A percentile compares a stretch with the other conserved stretches of the same genome.
These are phyloP conservation scores for Orobanche coerulescens DNA, from an alignment of 257 asterid genomes.

Conservation along the genomic window DNA sequence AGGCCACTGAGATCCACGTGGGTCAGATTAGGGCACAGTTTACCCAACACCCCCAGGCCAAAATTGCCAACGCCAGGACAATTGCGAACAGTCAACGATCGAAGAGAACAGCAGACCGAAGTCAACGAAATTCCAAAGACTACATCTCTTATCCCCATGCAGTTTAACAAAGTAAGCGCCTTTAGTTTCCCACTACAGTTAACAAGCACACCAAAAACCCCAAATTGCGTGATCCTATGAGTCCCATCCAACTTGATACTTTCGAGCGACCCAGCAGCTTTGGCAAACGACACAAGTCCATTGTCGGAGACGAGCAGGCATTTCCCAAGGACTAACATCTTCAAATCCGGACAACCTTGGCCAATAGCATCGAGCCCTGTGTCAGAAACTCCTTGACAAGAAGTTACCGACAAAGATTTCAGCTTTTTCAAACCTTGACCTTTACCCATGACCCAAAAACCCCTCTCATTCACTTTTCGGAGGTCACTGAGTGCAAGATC, in stretches of 20 bases:
- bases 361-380: slow-evolving; percentile 55
- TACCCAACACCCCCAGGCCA: slow-evolving; percentile 44
- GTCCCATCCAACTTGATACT: slow-evolving; percentile 62
- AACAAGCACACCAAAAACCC: slow-evolving; percentile 58
- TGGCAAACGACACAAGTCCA: slow-evolving; percentile 58
- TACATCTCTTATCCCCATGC: slow-evolving; percentile 63
- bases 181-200: slow-evolving; percentile 47
- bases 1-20: slow-evolving; percentile 51
- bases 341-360: slow-evolving; percentile 63
- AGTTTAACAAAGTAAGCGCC: slow-evolving; percentile 52
- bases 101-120: slow-evolving; percentile 42
- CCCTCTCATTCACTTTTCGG: slow-evolving; percentile 69
- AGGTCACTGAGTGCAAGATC: slow-evolving; percentile 50
- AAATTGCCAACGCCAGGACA: slow-evolving; percentile 70
- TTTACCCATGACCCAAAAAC: slow-evolving; percentile 96
- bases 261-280: slow-evolving; percentile 50
- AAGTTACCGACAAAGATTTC: slow-evolving; percentile 47
- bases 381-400: slow-evolving; percentile 78
- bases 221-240: slow-evolving; percentile 69
- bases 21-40: slow-evolving; percentile 53
- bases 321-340: slow-evolving; percentile 41
- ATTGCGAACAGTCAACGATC: slow-evolving; percentile 51
- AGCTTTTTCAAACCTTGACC: slow-evolving; percentile 70
- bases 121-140: slow-evolving; percentile 29
- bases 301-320: slow-evolving; percentile 59